These are phyloP conservation scores for Clarireedia hainanense DNA, from an alignment of 2,329 filamentous ascomycete genomes.

Conservation along the genomic window DNA sequence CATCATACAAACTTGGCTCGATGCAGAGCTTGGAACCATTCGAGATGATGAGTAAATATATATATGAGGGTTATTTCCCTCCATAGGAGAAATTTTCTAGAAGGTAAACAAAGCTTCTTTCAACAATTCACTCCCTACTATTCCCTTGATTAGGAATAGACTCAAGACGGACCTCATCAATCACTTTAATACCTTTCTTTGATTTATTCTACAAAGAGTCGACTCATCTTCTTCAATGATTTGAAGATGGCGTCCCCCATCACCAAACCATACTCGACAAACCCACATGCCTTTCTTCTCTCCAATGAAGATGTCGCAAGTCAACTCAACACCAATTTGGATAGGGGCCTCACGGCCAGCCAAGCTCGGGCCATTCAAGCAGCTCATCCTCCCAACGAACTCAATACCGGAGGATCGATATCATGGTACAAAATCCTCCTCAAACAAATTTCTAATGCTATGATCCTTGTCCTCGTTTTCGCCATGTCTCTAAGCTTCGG, in stretches of 20 bases:
- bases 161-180: background rate
- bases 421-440: constrained; percentile 61
- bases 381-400: constrained; percentile 41
- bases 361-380: constrained; percentile 52
- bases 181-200: background rate
- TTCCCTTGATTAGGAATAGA: constrained; percentile 29
- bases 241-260: background rate
- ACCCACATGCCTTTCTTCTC: constrained; percentile 51
- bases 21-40: background rate
- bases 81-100: background rate
- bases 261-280: constrained; percentile 12
- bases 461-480: constrained; percentile 55
- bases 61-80: background rate
- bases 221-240: background rate
- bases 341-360: constrained; percentile 55
- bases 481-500: constrained; percentile 51
- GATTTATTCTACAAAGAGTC: background rate
- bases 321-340: constrained; percentile 54
- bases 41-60: background rate
- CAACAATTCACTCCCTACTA: constrained; percentile 21
- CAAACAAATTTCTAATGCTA: constrained; percentile 60
- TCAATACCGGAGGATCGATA: constrained; percentile 47
- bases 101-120: background rate
- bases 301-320: constrained; percentile 53
- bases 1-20: background rate